These are phyloP conservation scores for Ceratocystis diversiconidia DNA, from an alignment of 2,329 filamentous ascomycete species.

Conservation along the genomic window DNA sequence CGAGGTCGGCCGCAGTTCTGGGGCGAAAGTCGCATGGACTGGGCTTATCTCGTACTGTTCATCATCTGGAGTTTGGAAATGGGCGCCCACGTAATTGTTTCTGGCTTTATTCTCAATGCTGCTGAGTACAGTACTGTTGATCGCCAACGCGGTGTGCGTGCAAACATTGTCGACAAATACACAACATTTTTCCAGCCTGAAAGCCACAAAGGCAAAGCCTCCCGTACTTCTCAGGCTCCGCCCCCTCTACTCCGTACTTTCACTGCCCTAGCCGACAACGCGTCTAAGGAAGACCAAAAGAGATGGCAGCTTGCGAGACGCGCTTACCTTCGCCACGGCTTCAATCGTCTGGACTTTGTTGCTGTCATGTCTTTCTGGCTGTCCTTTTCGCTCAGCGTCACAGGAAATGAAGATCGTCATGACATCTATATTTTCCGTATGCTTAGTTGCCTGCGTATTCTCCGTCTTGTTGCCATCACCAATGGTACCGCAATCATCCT, in stretches of 20 bases:
- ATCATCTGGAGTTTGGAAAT: constrained; percentile 81
- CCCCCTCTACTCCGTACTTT: constrained; percentile 29
- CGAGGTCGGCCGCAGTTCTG: constrained; percentile 48
- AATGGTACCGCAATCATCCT: constrained; percentile 92
- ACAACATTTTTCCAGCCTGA: constrained; percentile 70
- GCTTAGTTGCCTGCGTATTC: constrained; percentile 86
- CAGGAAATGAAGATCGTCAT: constrained; percentile 50
- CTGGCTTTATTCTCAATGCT: constrained; percentile 82
- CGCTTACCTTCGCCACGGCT: constrained; percentile 86
- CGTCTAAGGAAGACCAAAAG: constrained; percentile 61
- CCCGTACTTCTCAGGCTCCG: constrained; percentile 33
- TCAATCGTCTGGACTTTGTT: constrained; percentile 89
- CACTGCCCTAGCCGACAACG: constrained; percentile 54
- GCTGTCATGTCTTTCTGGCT: constrained; percentile 95
- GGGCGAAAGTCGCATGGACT: constrained; percentile 59
- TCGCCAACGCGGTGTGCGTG: constrained; percentile 57
- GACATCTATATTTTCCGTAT: constrained; percentile 89
- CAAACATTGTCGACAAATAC: constrained; percentile 62
- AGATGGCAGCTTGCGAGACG: constrained; percentile 74
- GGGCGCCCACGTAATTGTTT: constrained; percentile 72
- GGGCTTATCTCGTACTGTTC: constrained; percentile 69
- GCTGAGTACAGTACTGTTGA: constrained; percentile 85
- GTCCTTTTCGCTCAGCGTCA: constrained; percentile 59
- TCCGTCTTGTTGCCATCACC: constrained; percentile 80
- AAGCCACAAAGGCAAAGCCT: constrained; percentile 44